A percentile compares a stretch with the other conserved stretches of the same genome.
phyloP scores from a whole-genome alignment of 1,284 basidiomycete species.

The Veloboletus limbatus region DNA sequence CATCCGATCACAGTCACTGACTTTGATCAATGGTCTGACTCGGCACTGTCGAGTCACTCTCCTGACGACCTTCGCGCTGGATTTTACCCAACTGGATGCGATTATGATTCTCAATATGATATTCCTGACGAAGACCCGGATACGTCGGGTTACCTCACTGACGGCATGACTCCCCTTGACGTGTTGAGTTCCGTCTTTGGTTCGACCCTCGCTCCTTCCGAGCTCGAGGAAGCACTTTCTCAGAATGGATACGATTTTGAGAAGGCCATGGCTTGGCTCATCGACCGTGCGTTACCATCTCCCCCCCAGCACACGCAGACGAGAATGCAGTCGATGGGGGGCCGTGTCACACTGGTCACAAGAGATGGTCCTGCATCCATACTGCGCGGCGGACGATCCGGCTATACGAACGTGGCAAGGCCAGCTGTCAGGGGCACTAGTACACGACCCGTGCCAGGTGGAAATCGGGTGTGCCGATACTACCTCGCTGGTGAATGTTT shows the following conservation, averaged over 20 bases:
- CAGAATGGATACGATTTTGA: conserved; percentile 94
- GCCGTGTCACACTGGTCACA: conserved; percentile 58
- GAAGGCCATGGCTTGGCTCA: conserved; percentile 87
- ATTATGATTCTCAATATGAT: conserved; percentile 38
- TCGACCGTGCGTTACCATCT: conserved; percentile 64
- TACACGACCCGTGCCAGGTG: conserved; percentile 55
- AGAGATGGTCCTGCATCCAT: conserved; percentile 44
- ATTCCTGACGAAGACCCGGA: conserved; percentile 51
- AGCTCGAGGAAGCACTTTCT: conserved; percentile 90
- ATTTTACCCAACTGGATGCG: conserved; percentile 36
- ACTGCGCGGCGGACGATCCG: conserved; percentile 46
- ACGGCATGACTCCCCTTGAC: conserved; percentile 96
- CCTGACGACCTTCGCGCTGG: conserved; percentile 42
- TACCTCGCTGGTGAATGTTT: conserved; percentile 96
- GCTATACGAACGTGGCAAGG: conserved; percentile 34
- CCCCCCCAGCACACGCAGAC: conserved; percentile 43
- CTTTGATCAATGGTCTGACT: conserved; percentile 61
- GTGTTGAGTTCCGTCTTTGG: conserved; percentile 93
- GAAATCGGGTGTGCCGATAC: conserved; percentile 85
- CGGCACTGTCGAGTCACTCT: conserved; percentile 41
- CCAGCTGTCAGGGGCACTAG: conserved; percentile 50
- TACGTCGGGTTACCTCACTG: conserved; percentile 53
- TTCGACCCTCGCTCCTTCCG: conserved; percentile 80
- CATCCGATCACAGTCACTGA: conserved; percentile 61
- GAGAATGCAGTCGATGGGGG: conserved; percentile 60